Evolutionary conservation across 129 eudicot species (phyloP).

Genomic region (Artemisia tridentata): DNA sequence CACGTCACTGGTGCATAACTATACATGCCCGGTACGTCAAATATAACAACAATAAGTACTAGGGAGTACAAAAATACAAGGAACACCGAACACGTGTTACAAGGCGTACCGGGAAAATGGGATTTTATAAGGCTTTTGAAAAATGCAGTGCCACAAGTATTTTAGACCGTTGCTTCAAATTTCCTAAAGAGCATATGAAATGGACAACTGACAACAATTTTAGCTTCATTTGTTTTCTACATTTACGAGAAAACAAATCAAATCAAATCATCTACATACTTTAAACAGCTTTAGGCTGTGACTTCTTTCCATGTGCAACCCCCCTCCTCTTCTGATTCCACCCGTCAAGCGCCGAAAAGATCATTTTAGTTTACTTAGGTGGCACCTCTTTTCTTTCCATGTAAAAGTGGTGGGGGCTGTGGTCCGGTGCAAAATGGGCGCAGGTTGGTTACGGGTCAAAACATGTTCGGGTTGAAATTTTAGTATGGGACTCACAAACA

Average conservation of each 20-base stretch:
- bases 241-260: constrained; percentile 20
- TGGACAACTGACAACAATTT: constrained; percentile 25
- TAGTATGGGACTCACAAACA: no score
- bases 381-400: no score
- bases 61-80: constrained; percentile 6
- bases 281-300: constrained; percentile 19
- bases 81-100: constrained; percentile 24
- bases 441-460: no score
- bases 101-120: background rate
- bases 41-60: background rate
- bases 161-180: constrained; percentile 38
- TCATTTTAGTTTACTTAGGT: no score
- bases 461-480: no score
- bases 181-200: constrained; percentile 26
- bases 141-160: constrained; percentile 21
- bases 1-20: background rate
- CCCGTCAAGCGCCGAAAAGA: no score
- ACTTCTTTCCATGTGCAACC: constrained; percentile 28
- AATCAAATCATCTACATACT: background rate
- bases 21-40: background rate
- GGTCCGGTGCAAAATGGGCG: no score
- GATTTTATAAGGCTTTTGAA: constrained; percentile 22
- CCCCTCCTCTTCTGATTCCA: background rate
- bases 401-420: no score
- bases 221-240: constrained; percentile 40